Evolutionary conservation across 257 asterid genomes (phyloP), one percentile per base, ranked within the genome.

Genomic region (Catharanthus roseus): DNA sequence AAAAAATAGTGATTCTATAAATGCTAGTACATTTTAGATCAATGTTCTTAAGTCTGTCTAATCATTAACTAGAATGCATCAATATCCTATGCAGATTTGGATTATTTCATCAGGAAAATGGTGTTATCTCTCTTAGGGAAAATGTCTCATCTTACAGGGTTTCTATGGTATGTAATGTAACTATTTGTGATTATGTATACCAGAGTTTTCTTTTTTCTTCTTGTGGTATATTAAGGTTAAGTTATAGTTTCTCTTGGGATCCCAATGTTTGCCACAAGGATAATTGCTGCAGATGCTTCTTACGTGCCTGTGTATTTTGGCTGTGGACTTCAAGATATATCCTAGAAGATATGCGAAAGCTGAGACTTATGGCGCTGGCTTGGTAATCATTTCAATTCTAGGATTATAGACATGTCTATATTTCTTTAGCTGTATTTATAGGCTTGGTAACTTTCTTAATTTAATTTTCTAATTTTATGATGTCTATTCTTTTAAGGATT

Each of bases 321-420:
- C 97, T 73, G 98, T 95, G 77, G 99, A 91, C 81, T 95, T 91
- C 87, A 86, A 85, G 81, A 88, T 95, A 77, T 95, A 91, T 81
- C 99, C 99, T 54, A 86, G 96, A 78, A 89, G 92, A 91, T 91
- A 85, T 70, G 97, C 98, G 9, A 91, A 95, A 86, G 87, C 96
- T 38, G 99, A 95, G 90, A 89, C 93, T 44, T 91, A 87, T n/a
- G 99, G 97, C 64, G 83, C 93, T 75, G 77, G 96, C 83, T 80
- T 91, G 99, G 99, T 91, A 84, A 81, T 77, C 44, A 33, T 23
- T 34, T 15, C 28, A 7, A 34, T 34, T 13, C 38, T 56, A 56
- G 33, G 38, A 28, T 19, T 12, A 13, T 58, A 29, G n/a, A 62
- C 13, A 4, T 62, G 24, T 62, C 29, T 62, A 12, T 19, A 61